A percentile compares a stretch with the other conserved stretches of the same genome.
phyloP scores from a whole-genome alignment of 2,329 filamentous ascomycete genomes.

The Emmonsiellopsis sp. region DNA sequence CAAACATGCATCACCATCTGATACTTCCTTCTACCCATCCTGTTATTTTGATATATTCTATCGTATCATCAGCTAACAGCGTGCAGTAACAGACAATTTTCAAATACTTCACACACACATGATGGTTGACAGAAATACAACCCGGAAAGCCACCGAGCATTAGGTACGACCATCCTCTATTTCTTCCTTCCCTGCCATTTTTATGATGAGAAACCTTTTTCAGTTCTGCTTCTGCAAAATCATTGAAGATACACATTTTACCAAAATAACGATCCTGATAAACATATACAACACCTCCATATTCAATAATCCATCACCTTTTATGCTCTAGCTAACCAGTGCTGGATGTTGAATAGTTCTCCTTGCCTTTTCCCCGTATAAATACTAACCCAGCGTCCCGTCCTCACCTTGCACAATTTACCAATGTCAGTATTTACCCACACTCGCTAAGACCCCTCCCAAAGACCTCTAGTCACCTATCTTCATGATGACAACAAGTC shows the following conservation, averaged over 20 bases:
- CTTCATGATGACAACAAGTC: slow-evolving; percentile 51
- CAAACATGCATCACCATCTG: slow-evolving; percentile 57
- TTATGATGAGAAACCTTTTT: slow-evolving; percentile 43
- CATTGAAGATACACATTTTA: slow-evolving; percentile 50
- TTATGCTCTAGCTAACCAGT: background rate
- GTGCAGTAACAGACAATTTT: slow-evolving; percentile 1
- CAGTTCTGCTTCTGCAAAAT: slow-evolving; percentile 56
- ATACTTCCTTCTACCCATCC: slow-evolving; percentile 13
- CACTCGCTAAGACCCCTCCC: background rate
- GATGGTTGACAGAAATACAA: no score
- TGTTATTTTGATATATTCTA: slow-evolving; percentile 9
- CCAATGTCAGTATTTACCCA: background rate
- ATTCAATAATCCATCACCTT: background rate
- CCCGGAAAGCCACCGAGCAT: no score
- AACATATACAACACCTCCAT: slow-evolving; percentile 3
- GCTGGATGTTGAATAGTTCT: background rate
- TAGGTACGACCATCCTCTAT: background rate
- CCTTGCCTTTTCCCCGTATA: background rate
- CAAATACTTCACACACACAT: no score
- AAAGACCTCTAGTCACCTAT: slow-evolving; percentile 5
- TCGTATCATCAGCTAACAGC: slow-evolving; percentile 4
- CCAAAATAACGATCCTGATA: slow-evolving; percentile 44
- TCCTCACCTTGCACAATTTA: background rate
- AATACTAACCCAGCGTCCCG: background rate
- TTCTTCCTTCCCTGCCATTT: slow-evolving; percentile 9